These are phyloP conservation scores for Globisporangium barbulae DNA, from an alignment of 352 stramenopile species.

Conservation along the genomic window DNA sequence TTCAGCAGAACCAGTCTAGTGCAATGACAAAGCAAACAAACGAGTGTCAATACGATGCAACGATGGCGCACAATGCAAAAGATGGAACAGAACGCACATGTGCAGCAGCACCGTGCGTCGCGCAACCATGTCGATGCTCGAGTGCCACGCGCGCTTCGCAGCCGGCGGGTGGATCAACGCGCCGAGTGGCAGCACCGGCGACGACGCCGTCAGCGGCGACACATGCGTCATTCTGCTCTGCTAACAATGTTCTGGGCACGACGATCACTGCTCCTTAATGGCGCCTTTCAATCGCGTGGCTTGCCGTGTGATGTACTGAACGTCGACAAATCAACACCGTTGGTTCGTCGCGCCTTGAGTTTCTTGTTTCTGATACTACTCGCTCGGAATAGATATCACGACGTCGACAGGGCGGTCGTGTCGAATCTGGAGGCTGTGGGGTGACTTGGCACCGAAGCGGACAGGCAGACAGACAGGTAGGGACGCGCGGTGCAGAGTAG, in stretches of 20 bases:
- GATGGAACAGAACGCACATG: conserved; percentile 28
- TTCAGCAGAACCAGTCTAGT: conserved; percentile 51
- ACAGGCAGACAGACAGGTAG: too few relatives aligned
- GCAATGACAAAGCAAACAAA: background rate
- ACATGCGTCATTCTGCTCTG: conserved; percentile 8
- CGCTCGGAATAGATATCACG: too few relatives aligned
- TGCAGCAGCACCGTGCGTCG: conserved; percentile 52
- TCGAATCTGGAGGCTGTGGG: too few relatives aligned
- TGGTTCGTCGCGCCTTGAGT: too few relatives aligned
- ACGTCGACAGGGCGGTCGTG: too few relatives aligned
- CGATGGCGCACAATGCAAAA: background rate
- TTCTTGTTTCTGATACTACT: too few relatives aligned
- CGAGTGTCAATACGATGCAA: background rate
- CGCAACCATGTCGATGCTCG: conserved; percentile 31
- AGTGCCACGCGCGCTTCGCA: conserved; percentile 38
- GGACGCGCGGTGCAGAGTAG: conserved; percentile 1
- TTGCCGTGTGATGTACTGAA: too few relatives aligned
- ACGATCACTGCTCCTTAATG: background rate
- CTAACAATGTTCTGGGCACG: background rate
- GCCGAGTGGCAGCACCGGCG: conserved; percentile 1
- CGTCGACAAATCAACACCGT: too few relatives aligned
- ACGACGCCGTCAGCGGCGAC: background rate
- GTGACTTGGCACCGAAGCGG: too few relatives aligned
- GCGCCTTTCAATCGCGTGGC: too few relatives aligned
- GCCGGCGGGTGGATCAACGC: conserved; percentile 10